phyloP scores from a whole-genome alignment of 176 grass and related monocot species.

The Urochloa ruziziensis region DNA sequence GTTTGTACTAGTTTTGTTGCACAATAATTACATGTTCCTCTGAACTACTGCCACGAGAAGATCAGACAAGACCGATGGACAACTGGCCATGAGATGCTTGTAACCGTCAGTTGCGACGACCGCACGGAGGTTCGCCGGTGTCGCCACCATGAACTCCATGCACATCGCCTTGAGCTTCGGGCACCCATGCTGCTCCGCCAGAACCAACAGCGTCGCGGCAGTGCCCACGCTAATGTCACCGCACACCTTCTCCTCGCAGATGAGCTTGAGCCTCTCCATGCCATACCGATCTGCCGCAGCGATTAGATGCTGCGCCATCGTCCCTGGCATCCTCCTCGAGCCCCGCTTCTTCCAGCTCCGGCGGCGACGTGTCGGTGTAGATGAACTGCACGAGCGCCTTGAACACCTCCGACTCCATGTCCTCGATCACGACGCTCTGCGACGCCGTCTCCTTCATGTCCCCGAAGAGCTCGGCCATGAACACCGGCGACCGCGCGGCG shows the following conservation, averaged over 20 bases:
- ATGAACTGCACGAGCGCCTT: neutral
- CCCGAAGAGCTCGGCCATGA: too few relatives aligned
- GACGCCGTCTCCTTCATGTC: too few relatives aligned
- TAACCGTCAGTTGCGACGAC: neutral
- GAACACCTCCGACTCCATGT: conserved; percentile 15
- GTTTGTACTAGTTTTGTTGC: too few relatives aligned
- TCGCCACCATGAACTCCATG: neutral
- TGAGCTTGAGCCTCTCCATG: too few relatives aligned
- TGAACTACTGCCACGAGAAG: neutral
- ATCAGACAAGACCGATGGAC: neutral
- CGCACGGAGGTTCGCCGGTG: neutral
- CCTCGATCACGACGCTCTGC: neutral
- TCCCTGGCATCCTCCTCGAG: neutral
- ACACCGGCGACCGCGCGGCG: too few relatives aligned
- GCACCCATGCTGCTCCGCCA: neutral
- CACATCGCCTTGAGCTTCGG: neutral
- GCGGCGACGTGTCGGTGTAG: neutral
- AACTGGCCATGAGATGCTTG: neutral
- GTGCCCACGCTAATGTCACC: too few relatives aligned
- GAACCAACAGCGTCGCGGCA: neutral
- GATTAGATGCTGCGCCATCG: neutral
- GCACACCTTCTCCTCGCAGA: too few relatives aligned
- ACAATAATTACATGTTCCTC: too few relatives aligned
- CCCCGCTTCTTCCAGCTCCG: neutral
- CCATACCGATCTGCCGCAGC: too few relatives aligned